Conservation (phyloP, 2,329 filamentous ascomycete genomes). For the Elsinoe ampelina region DNA sequence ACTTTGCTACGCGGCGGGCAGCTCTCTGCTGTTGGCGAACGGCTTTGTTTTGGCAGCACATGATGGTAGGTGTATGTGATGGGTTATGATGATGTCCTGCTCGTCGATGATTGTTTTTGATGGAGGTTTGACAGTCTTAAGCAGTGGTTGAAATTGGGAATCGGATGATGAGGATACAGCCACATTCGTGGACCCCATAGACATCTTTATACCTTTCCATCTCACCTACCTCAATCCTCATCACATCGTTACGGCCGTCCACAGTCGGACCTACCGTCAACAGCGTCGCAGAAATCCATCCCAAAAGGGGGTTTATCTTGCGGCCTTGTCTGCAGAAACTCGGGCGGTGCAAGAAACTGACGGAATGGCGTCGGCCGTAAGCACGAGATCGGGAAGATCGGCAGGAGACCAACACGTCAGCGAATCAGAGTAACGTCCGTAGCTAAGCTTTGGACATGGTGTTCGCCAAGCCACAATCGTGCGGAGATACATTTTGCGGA, state of each 20-base stretch:
- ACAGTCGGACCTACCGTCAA: not conserved
- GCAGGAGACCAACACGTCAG: not conserved
- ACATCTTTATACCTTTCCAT: conserved; percentile 5
- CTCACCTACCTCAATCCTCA: not conserved
- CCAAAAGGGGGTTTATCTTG: not conserved
- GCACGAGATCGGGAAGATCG: conserved; percentile 5
- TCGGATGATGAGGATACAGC: not conserved
- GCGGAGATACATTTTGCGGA: not conserved
- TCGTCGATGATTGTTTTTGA: not conserved
- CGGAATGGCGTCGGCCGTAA: not conserved
- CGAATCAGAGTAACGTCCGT: not conserved
- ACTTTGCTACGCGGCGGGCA: not conserved
- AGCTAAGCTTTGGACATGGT: not conserved
- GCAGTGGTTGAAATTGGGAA: too few relatives aligned
- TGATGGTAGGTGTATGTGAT: not conserved
- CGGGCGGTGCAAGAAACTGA: not conserved
- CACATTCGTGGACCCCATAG: not conserved
- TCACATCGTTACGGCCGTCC: not conserved
- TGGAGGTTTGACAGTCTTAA: not conserved
- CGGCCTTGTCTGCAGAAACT: not conserved
- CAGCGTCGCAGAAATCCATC: not conserved
- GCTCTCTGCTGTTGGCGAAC: not conserved
- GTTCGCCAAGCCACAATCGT: conserved; percentile 10
- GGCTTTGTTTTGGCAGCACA: conserved; percentile 3
- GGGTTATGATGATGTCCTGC: not conserved